Conservation (phyloP, 306 rosid genomes). For the Macrotyloma uniflorum region DNA sequence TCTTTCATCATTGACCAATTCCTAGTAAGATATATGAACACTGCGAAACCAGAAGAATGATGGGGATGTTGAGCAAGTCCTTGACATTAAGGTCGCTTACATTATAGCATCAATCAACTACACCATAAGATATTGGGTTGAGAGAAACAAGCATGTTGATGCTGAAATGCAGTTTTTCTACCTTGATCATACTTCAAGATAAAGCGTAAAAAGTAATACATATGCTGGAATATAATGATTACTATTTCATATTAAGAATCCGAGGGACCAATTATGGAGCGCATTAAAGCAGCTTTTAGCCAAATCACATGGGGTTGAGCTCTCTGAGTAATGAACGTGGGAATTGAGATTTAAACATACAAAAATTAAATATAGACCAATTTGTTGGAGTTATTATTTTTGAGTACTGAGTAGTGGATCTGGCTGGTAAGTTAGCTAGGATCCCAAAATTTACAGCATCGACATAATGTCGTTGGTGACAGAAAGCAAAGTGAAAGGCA, state of each 20-base stretch:
- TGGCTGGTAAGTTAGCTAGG: neutral
- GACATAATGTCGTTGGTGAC: slow-evolving; percentile 25
- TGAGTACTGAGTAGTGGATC: neutral
- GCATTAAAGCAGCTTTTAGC: neutral
- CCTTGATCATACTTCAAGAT: slow-evolving; percentile 22
- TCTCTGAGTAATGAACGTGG: neutral
- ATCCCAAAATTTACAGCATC: neutral
- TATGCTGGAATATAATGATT: slow-evolving; percentile 17
- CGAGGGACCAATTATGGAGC: slow-evolving; percentile 34
- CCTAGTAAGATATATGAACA: neutral
- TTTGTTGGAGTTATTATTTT: neutral
- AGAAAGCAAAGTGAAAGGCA: slow-evolving; percentile 25
- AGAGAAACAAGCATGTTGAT: slow-evolving; percentile 23
- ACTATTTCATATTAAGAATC: slow-evolving; percentile 26
- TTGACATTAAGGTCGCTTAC: neutral
- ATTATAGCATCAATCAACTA: neutral
- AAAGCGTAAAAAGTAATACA: neutral
- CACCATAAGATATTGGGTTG: slow-evolving; percentile 17
- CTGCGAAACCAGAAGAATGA: neutral
- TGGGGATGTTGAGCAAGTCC: slow-evolving; percentile 19
- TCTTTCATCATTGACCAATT: slow-evolving; percentile 10
- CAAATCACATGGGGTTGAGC: neutral
- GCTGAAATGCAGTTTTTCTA: neutral
- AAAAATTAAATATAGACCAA: too few species aligned
- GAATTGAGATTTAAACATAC: neutral